A percentile compares a stretch with the other conserved stretches of the same genome.
These are phyloP conservation scores for Pulveroboletus sp. DNA, from an alignment of 768 basidiomycete species.

Conservation along the genomic window DNA sequence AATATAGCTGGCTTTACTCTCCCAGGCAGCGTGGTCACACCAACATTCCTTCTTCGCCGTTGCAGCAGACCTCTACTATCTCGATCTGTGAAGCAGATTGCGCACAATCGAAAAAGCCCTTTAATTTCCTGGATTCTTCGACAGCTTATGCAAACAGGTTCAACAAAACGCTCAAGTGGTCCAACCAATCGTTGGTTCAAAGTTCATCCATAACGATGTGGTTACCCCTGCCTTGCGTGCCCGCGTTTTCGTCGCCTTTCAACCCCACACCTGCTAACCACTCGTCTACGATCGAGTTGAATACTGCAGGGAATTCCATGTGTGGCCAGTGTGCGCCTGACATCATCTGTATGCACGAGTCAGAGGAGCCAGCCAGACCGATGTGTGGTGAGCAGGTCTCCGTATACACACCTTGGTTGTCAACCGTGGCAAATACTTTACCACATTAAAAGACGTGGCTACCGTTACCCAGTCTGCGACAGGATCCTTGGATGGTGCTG, in stretches of 20 bases:
- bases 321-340: slow-evolving; percentile 29
- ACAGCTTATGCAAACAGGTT: no score
- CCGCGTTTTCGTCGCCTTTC: neutral
- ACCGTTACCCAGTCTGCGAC: slow-evolving; percentile 42
- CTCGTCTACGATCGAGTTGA: slow-evolving; percentile 49
- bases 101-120: no score
- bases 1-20: no score
- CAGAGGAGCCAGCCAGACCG: slow-evolving; percentile 38
- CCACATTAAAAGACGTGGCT: slow-evolving; percentile 26
- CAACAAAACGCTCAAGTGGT: neutral
- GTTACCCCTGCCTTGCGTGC: neutral
- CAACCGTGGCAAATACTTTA: slow-evolving; percentile 33
- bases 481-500: slow-evolving; percentile 33
- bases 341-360: slow-evolving; percentile 39
- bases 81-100: no score
- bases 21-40: no score
- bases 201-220: neutral
- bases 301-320: slow-evolving; percentile 33
- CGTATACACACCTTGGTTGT: slow-evolving; percentile 31
- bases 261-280: slow-evolving; percentile 43
- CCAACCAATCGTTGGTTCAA: neutral
- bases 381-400: no score
- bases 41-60: no score
- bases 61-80: no score
- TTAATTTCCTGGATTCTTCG: no score